Evolutionary conservation across 2,329 filamentous ascomycete genomes (phyloP).

Genomic region (Blastomyces gilchristii): DNA sequence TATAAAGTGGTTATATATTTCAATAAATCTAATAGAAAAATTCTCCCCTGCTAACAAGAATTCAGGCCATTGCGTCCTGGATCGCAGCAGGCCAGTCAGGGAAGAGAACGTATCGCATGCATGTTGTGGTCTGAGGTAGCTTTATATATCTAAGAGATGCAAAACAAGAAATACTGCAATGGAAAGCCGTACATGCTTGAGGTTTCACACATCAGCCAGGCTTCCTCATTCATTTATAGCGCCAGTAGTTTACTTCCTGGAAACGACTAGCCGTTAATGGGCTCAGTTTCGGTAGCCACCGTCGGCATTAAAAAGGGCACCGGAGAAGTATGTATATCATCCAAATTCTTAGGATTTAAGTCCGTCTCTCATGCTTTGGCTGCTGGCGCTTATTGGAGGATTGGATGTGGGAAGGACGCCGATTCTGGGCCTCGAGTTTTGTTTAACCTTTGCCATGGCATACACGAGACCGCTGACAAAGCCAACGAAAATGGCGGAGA

Average conservation of each 20-base stretch:
- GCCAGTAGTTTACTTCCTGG: not conserved
- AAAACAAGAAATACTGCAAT: not conserved
- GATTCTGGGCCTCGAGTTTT: slow-evolving; percentile 57
- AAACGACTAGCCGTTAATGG: not conserved
- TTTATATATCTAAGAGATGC: too few relatives aligned
- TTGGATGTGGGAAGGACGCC: slow-evolving; percentile 57
- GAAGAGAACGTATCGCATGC: not conserved
- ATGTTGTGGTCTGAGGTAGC: not conserved
- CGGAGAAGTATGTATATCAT: not conserved
- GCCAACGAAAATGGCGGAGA: slow-evolving; percentile 81
- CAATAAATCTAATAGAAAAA: not conserved
- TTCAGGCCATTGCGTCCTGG: not conserved
- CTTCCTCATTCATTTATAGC: not conserved
- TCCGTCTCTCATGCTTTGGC: slow-evolving; percentile 79
- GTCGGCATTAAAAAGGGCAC: too few relatives aligned
- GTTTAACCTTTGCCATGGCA: slow-evolving; percentile 72
- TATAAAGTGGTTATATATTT: not conserved
- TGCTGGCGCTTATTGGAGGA: slow-evolving; percentile 76
- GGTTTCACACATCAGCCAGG: too few relatives aligned
- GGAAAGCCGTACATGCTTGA: not conserved
- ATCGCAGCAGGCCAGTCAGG: not conserved
- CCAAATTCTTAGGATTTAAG: slow-evolving; percentile 51
- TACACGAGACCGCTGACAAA: slow-evolving; percentile 92
- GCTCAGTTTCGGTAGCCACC: not conserved
- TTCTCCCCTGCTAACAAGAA: not conserved